Percentiles rank a stretch among this genome's conserved stretches.
phyloP scores from a whole-genome alignment of 768 basidiomycete species.

The Coprinopsis marcescibilis region DNA sequence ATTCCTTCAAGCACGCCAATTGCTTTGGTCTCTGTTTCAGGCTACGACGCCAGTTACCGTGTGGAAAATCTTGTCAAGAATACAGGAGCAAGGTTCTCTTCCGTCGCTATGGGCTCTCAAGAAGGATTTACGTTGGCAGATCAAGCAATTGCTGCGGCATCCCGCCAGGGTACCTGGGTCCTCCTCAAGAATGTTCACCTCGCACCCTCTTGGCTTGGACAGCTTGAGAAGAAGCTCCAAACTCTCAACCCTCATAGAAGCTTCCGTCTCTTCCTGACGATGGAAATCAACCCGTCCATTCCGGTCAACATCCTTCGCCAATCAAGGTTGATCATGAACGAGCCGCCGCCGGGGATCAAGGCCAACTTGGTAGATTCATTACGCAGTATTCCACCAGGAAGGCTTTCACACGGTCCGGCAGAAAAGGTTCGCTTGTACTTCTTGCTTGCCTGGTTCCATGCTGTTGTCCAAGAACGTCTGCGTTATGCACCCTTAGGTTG shows the following conservation, averaged over 20 bases:
- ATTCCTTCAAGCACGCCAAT: slow-evolving; percentile 77
- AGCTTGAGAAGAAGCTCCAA: slow-evolving; percentile 94
- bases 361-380: slow-evolving; percentile 93
- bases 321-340: slow-evolving; percentile 97
- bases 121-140: slow-evolving; percentile 97
- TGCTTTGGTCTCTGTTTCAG: slow-evolving; percentile 87
- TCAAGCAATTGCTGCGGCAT: slow-evolving; percentile 89
- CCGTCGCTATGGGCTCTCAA: slow-evolving; percentile 97
- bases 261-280: slow-evolving; percentile 96
- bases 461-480: slow-evolving; percentile 92
- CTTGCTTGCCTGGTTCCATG: slow-evolving; percentile 98
- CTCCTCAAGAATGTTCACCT: slow-evolving; percentile 97
- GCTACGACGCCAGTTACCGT: slow-evolving; percentile 97
- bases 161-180: slow-evolving; percentile 93
- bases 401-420: slow-evolving; percentile 78
- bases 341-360: slow-evolving; percentile 94
- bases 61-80: slow-evolving; percentile 84
- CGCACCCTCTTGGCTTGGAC: slow-evolving; percentile 92
- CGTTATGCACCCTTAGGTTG: slow-evolving; percentile 95
- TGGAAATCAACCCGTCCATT: slow-evolving; percentile 94
- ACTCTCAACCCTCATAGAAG: slow-evolving; percentile 82
- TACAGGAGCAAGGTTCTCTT: slow-evolving; percentile 69
- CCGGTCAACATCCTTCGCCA: slow-evolving; percentile 96
- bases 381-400: slow-evolving; percentile 60
- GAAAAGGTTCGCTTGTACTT: slow-evolving; percentile 94